phyloP scores from a whole-genome alignment of 2,329 filamentous ascomycete species.

The Xylariaceae sp. region DNA sequence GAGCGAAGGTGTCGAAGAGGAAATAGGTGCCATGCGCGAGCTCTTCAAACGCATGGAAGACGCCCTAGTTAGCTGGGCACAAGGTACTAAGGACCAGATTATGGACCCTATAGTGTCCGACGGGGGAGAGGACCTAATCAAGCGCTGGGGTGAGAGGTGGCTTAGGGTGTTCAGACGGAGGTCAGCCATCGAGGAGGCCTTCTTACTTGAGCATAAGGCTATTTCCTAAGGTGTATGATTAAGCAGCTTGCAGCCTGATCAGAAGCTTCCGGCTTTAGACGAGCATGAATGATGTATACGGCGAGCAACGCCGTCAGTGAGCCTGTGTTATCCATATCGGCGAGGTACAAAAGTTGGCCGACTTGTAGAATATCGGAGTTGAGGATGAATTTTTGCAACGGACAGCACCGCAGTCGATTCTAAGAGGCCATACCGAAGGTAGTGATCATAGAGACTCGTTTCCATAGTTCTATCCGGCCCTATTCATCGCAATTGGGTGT shows the following conservation, averaged over 20 bases:
- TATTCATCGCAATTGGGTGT: too few relatives aligned
- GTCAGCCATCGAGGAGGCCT: slow-evolving; percentile 80
- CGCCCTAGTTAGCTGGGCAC: slow-evolving; percentile 70
- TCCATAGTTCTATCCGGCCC: too few relatives aligned
- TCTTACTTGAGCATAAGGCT: slow-evolving; percentile 30
- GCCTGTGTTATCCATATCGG: too few relatives aligned
- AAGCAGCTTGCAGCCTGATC: background rate
- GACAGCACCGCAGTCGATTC: too few relatives aligned
- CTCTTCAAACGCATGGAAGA: slow-evolving; percentile 84
- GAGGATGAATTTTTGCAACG: too few relatives aligned
- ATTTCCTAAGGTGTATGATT: slow-evolving; percentile 14
- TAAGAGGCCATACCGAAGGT: too few relatives aligned
- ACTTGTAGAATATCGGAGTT: too few relatives aligned
- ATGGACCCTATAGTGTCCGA: slow-evolving; percentile 60
- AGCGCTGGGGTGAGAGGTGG: slow-evolving; percentile 85
- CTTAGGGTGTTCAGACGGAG: slow-evolving; percentile 80
- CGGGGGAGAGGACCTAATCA: slow-evolving; percentile 68
- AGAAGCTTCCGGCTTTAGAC: background rate
- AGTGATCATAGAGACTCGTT: too few relatives aligned
- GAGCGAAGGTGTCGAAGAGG: slow-evolving; percentile 56
- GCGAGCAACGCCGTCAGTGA: too few relatives aligned
- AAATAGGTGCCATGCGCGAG: slow-evolving; percentile 74
- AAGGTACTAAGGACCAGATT: slow-evolving; percentile 72
- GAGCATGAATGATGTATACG: background rate
- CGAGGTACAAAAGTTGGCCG: too few relatives aligned